Conservation (phyloP, 306 rosid species). For the Vicia sativa region DNA sequence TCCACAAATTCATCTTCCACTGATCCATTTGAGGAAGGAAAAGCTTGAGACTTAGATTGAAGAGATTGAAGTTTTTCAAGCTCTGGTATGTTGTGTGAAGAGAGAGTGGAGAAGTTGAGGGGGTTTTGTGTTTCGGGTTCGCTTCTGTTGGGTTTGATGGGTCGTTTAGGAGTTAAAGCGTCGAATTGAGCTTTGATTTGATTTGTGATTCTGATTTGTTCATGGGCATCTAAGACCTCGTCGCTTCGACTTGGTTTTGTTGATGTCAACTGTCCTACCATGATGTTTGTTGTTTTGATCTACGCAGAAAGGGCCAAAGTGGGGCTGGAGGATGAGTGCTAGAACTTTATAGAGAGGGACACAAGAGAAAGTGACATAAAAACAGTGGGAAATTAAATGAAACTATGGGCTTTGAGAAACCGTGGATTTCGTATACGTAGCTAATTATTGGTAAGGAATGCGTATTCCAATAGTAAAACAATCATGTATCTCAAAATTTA, state of each 20-base stretch:
- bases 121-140: conserved; percentile 50
- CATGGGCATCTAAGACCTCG: conserved; percentile 54
- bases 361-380: background rate
- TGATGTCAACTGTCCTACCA: conserved; percentile 51
- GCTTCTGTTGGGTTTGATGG: conserved; percentile 72
- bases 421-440: background rate
- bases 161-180: conserved; percentile 59
- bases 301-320: background rate
- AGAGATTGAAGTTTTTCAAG: conserved; percentile 62
- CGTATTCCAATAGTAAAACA: too few relatives aligned
- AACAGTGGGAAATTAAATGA: background rate
- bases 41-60: conserved; percentile 44
- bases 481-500: too few relatives aligned
- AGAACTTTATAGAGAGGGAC: background rate
- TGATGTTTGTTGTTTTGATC: conserved; percentile 2
- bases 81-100: conserved; percentile 51
- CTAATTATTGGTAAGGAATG: too few relatives aligned
- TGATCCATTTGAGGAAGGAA: conserved; percentile 30
- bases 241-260: conserved; percentile 80
- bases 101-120: conserved; percentile 24
- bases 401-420: conserved; percentile 33
- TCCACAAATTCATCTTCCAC: conserved; percentile 66
- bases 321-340: background rate
- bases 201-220: conserved; percentile 58
- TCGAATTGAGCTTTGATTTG: conserved; percentile 68